Percentiles rank a stretch among this genome's conserved stretches.
phyloP scores from a whole-genome alignment of 257 asterid species.

The Solanum sitiens region DNA sequence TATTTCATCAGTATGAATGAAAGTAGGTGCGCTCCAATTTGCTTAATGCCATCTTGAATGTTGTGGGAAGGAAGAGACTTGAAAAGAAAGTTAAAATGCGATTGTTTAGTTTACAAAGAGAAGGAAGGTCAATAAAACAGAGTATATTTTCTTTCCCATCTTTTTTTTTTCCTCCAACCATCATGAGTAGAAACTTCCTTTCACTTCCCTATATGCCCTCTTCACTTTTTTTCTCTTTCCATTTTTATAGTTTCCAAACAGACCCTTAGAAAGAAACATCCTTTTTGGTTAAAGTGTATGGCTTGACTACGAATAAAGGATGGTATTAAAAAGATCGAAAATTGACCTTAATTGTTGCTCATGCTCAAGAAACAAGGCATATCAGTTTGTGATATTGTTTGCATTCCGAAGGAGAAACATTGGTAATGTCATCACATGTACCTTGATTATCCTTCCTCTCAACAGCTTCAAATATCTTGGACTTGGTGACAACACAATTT shows the following conservation, averaged over 20 bases:
- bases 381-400: not conserved
- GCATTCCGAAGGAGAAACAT: not conserved
- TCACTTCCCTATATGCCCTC: not conserved
- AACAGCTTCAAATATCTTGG: not conserved
- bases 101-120: not conserved
- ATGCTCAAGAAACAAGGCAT: not conserved
- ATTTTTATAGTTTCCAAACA: not conserved
- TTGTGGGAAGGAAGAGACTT: not conserved
- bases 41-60: not conserved
- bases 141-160: not conserved
- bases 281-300: not conserved
- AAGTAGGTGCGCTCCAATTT: not conserved
- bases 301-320: not conserved
- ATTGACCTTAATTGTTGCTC: not conserved
- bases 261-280: not conserved
- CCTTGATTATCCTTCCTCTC: not conserved
- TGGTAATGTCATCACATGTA: not conserved
- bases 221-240: not conserved
- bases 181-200: not conserved
- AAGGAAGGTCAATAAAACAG: not conserved
- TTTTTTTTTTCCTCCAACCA: not conserved
- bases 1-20: not conserved
- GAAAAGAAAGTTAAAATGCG: not conserved
- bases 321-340: not conserved
- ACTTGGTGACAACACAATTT: not conserved